Conservation (phyloP, 352 stramenopile species). For the Pythium phragmitis region DNA sequence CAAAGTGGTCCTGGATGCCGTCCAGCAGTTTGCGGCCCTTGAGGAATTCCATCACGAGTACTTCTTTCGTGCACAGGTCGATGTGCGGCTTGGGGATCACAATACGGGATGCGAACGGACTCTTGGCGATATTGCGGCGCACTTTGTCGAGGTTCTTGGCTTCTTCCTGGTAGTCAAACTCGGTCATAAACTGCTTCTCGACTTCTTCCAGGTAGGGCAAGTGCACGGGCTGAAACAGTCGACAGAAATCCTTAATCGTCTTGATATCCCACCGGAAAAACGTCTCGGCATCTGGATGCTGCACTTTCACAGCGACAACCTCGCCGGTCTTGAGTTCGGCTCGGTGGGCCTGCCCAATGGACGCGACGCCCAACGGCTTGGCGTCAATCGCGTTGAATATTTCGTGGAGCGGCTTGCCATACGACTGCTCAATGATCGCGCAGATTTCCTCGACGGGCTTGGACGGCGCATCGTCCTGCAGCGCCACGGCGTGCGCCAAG, state of each 20-base stretch:
- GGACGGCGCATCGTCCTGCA: constrained; percentile 79
- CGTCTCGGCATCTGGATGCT: constrained; percentile 93
- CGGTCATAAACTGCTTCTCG: constrained; percentile 97
- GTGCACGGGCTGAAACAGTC: constrained; percentile 94
- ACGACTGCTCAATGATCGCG: constrained; percentile 73
- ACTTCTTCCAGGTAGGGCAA: constrained; percentile 93
- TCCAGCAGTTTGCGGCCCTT: constrained; percentile 84
- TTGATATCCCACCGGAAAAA: constrained; percentile 96
- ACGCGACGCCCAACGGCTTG: constrained; percentile 74
- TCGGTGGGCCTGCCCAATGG: constrained; percentile 83
- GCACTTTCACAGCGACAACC: constrained; percentile 89
- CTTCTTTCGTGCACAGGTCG: constrained; percentile 92
- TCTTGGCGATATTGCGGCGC: constrained; percentile 87
- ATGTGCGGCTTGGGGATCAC: constrained; percentile 84
- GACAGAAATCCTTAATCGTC: constrained; percentile 95
- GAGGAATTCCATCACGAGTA: constrained; percentile 96
- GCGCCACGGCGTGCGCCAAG: constrained; percentile 60
- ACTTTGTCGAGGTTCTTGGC: constrained; percentile 89
- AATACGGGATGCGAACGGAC: constrained; percentile 63
- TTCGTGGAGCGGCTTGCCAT: constrained; percentile 50
- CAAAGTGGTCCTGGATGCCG: constrained; percentile 90
- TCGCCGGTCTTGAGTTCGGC: constrained; percentile 66
- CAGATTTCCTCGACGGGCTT: constrained; percentile 74
- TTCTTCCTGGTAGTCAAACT: constrained; percentile 96
- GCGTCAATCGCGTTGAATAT: constrained; percentile 66